Evolutionary conservation across 805 yeast species (phyloP).

Genomic region (Suhomyces vadensis): DNA sequence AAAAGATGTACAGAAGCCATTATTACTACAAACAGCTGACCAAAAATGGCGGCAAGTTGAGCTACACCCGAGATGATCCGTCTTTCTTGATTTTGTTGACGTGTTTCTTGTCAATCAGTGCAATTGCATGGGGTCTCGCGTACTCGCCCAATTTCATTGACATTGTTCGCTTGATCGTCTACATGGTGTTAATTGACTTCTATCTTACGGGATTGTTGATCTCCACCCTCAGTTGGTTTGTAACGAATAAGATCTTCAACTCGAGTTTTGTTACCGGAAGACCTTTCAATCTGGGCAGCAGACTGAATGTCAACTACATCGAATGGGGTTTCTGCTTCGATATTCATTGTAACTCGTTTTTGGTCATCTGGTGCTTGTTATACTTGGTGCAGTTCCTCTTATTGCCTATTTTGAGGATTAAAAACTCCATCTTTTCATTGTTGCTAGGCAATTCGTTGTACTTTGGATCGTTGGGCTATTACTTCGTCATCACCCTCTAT

Average conservation of each 20-base stretch:
- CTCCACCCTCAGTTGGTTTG: slow-evolving; percentile 71
- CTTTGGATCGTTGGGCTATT: slow-evolving; percentile 70
- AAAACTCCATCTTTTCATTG: slow-evolving; percentile 61
- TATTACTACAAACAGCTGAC: slow-evolving; percentile 72
- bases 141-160: slow-evolving; percentile 66
- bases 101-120: slow-evolving; percentile 66
- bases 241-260: slow-evolving; percentile 66
- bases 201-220: slow-evolving; percentile 65
- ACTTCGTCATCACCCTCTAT: slow-evolving; percentile 77
- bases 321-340: slow-evolving; percentile 97
- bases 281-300: slow-evolving; percentile 5
- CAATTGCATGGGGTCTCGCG: slow-evolving; percentile 88
- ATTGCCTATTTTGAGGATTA: slow-evolving; percentile 66
- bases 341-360: slow-evolving; percentile 87
- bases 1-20: slow-evolving; percentile 76
- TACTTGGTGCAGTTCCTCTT: slow-evolving; percentile 74
- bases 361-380: slow-evolving; percentile 73
- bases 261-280: slow-evolving; percentile 24
- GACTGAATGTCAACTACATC: slow-evolving; percentile 40
- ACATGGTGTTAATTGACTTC: slow-evolving; percentile 86
- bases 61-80: slow-evolving; percentile 92
- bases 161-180: slow-evolving; percentile 64
- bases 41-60: slow-evolving; percentile 45
- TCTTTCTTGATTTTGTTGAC: slow-evolving; percentile 75
- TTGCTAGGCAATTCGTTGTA: slow-evolving; percentile 79